Evolutionary conservation across 1,139 yeast genomes (phyloP), one percentile per base, ranked within the genome.

Genomic region (Yamadazyma aaseri): DNA sequence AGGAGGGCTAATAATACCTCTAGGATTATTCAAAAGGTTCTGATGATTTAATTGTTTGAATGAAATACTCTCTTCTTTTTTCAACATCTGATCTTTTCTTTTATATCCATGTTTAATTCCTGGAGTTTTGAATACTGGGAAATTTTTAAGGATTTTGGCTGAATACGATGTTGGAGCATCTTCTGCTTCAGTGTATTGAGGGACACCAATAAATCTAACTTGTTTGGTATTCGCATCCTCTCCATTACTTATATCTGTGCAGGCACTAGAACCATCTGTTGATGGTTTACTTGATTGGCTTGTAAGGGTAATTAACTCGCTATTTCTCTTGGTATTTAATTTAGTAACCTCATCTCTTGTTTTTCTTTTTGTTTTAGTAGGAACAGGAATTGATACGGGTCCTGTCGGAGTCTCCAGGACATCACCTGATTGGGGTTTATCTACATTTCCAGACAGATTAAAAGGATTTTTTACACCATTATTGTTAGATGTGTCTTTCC

Each of bases 101-200:
- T 51, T 62, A 40, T 58, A 55, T 4, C 56, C 53, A n/a, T 58
- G 55, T 4, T 41, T 42, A 10, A 11, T 12, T 1, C 42, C 33
- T 4, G 68, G 65, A 5, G 55, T 41, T 37, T 59, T 58, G 43
- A 67, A 65, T 12, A 60, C 59, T 1, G 73, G 72, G 51, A 70
- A 70, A 40, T 68, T 70, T 58, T 69, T 64, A 34, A 76, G 53
- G 27, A 75, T 73, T 31, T 65, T 63, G 41, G 63, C 64, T 25
- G 76, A 57, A 40, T 70, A 72, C 32, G 61, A 64, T 3, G 76
- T 59, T 1, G 81, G 81, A 0, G 75, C 76, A 55, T 76, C 82
- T 48, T 76, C 82, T 7, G 69, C 76, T 26, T 66, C 76, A 1
- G 69, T 51, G 42, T 73, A 76, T 33, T 63, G 73, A 1, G 75